These are phyloP conservation scores for Dioscorea alata DNA, from an alignment of 106 monocot species.

Conservation along the genomic window DNA sequence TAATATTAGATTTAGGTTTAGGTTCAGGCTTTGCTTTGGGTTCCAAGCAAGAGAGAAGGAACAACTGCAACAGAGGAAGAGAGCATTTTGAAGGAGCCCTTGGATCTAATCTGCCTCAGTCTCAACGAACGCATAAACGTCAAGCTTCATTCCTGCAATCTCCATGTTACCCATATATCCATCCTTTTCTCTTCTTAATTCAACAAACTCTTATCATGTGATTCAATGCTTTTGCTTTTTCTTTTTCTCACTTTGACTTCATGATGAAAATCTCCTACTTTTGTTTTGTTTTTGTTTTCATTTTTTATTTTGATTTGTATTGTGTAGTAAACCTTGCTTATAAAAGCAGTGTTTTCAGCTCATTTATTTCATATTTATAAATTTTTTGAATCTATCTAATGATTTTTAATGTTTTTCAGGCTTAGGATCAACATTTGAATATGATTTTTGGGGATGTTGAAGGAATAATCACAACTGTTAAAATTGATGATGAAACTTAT, in stretches of 20 bases:
- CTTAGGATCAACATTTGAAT: conserved; percentile 13
- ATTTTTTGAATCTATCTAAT: background rate
- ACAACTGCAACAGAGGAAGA: conserved; percentile 19
- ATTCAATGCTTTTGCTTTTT: background rate
- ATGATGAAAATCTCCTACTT: background rate
- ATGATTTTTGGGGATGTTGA: conserved; percentile 14
- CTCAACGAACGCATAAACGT: conserved; percentile 50
- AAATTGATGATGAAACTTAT: conserved; percentile 19
- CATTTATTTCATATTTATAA: background rate
- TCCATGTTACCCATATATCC: conserved; percentile 15
- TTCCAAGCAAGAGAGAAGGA: background rate
- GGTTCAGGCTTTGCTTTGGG: too few species aligned
- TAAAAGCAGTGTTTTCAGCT: background rate
- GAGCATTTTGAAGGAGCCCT: conserved; percentile 39
- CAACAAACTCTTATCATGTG: background rate
- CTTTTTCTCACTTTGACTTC: background rate
- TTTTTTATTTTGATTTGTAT: too few species aligned
- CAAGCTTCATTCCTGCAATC: conserved; percentile 43
- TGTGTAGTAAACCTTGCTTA: too few species aligned
- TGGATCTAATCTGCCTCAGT: conserved; percentile 39
- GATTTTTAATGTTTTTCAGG: background rate
- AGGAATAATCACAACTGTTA: conserved; percentile 8
- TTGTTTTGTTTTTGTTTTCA: background rate
- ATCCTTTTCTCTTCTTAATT: too few species aligned
- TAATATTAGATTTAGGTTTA: too few species aligned